Evolutionary conservation across 208 protist species (phyloP).

Genomic region (Trichomonas tenax): DNA sequence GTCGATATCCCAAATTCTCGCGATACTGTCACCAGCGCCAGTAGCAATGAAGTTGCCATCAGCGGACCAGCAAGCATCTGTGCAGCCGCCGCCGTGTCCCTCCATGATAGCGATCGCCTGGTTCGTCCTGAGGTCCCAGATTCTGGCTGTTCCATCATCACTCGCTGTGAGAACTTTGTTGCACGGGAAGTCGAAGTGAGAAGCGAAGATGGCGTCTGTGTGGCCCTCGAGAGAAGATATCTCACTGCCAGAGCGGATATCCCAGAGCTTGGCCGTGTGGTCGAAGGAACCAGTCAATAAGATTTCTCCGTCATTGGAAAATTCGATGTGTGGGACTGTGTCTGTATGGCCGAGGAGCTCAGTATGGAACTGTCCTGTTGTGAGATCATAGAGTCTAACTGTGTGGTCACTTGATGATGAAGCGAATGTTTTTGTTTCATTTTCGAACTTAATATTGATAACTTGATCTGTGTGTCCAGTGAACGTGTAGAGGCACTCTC

Average conservation of each 20-base stretch:
- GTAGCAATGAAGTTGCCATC: slow-evolving; percentile 29
- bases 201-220: background rate
- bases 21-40: slow-evolving; percentile 41
- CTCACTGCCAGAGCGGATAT: background rate
- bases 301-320: background rate
- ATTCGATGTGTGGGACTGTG: background rate
- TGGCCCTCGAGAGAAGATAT: background rate
- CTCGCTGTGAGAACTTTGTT: background rate
- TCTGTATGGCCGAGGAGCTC: background rate
- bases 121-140: background rate
- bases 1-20: slow-evolving; percentile 39
- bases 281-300: background rate
- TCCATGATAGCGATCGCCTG: background rate
- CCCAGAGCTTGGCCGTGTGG: background rate
- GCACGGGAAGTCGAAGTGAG: background rate
- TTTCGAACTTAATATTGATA: background rate
- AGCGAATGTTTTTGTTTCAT: slow-evolving; percentile 23
- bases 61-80: background rate
- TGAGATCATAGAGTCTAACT: slow-evolving; percentile 40
- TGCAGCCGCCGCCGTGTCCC: background rate
- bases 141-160: background rate
- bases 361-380: background rate
- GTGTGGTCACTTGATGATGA: slow-evolving; percentile 43
- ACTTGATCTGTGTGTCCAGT: background rate
- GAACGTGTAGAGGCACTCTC: background rate